A percentile compares a stretch with the other conserved stretches of the same genome.
Conservation (phyloP, 495 filamentous ascomycete species). For the Neurospora sp. region DNA sequence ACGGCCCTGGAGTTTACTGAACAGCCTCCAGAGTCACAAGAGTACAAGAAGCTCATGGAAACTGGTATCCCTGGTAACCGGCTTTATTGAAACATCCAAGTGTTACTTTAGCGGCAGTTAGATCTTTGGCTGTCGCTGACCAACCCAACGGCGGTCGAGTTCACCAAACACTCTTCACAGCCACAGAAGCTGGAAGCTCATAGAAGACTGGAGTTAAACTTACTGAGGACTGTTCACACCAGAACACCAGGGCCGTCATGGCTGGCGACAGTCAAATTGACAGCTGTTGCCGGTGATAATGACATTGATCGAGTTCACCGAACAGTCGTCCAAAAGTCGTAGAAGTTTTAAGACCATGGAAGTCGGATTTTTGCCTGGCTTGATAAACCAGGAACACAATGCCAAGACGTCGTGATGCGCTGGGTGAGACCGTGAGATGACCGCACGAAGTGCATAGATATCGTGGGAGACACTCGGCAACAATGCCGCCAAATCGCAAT, state of each 20-base stretch:
- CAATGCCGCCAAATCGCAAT: neutral
- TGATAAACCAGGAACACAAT: too few species aligned
- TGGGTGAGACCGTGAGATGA: neutral
- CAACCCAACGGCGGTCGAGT: neutral
- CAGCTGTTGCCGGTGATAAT: too few species aligned
- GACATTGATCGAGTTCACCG: neutral
- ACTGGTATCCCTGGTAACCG: neutral
- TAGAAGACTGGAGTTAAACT: neutral
- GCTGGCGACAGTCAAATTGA: neutral
- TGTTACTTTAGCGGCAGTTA: neutral
- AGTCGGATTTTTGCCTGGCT: constrained; percentile 50
- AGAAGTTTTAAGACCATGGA: neutral
- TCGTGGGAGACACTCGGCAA: neutral
- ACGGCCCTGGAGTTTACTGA: neutral
- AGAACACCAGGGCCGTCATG: neutral
- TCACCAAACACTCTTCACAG: neutral
- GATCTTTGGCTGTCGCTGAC: neutral
- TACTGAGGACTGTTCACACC: neutral
- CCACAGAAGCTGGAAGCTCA: neutral
- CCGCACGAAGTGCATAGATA: neutral
- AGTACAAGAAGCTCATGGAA: neutral
- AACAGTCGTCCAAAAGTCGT: neutral
- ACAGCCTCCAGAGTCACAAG: neutral
- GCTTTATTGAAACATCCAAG: neutral
- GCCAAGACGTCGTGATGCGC: neutral